A percentile compares a stretch with the other conserved stretches of the same genome.
These are phyloP conservation scores for Zoysia matrella DNA, from an alignment of 202 grass and related monocot genomes.

Conservation along the genomic window DNA sequence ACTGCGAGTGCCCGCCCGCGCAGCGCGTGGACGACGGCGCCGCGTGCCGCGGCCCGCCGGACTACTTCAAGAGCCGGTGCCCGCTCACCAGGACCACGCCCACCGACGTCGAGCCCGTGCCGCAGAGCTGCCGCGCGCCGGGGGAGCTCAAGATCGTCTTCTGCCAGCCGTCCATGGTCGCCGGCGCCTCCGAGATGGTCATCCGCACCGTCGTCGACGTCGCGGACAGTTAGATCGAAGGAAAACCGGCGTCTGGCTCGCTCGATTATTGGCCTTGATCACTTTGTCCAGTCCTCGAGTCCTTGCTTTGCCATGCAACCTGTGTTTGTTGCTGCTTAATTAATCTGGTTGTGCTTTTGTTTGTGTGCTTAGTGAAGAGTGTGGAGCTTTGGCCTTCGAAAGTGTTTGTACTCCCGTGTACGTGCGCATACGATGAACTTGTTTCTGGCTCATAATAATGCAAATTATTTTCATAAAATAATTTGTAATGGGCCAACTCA, in stretches of 20 bases:
- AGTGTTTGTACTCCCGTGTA: constrained; percentile 2
- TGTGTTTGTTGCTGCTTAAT: neutral
- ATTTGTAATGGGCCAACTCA: too few species aligned
- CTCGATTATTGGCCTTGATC: neutral
- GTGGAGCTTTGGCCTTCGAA: neutral
- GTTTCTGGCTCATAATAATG: neutral
- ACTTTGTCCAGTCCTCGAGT: neutral
- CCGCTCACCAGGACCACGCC: constrained; percentile 47
- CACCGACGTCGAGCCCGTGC: constrained; percentile 51
- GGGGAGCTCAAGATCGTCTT: constrained; percentile 62
- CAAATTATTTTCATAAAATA: too few species aligned
- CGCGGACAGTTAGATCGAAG: constrained; percentile 38
- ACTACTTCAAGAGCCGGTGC: constrained; percentile 51
- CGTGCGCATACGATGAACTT: neutral
- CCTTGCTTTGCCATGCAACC: neutral
- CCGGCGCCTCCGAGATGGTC: constrained; percentile 21
- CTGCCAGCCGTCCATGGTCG: constrained; percentile 41
- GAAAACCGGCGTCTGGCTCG: neutral
- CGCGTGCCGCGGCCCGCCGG: constrained; percentile 41
- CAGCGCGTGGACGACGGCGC: constrained; percentile 46
- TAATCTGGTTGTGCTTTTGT: neutral
- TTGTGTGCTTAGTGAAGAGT: neutral
- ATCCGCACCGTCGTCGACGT: constrained; percentile 39
- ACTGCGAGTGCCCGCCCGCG: constrained; percentile 47
- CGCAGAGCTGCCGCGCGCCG: constrained; percentile 55